Evolutionary conservation across 306 rosid genomes (phyloP).

Genomic region (Medicago truncatula): DNA sequence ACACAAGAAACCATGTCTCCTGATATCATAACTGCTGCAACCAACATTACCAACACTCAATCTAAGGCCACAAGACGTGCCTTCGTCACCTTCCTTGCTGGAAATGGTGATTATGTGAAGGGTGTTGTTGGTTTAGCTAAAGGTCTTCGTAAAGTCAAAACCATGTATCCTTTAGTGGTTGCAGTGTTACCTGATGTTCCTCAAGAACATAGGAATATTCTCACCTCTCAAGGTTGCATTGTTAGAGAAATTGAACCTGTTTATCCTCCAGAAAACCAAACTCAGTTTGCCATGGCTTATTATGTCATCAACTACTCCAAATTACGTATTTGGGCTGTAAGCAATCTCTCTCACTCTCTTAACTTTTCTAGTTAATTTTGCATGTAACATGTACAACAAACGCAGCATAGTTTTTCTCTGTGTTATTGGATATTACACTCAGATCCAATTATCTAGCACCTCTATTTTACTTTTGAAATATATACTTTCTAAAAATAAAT

Average conservation of each 20-base stretch:
- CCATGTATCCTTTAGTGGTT: slow-evolving; percentile 76
- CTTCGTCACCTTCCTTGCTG: slow-evolving; percentile 82
- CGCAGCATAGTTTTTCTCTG: no score
- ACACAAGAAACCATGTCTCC: slow-evolving; percentile 61
- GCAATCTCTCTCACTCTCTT: neutral
- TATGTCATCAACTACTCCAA: slow-evolving; percentile 95
- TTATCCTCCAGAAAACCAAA: slow-evolving; percentile 74
- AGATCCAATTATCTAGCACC: no score
- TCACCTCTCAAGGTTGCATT: slow-evolving; percentile 70
- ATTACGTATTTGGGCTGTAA: slow-evolving; percentile 75
- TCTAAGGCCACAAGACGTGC: slow-evolving; percentile 50
- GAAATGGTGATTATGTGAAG: slow-evolving; percentile 74
- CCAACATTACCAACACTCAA: neutral
- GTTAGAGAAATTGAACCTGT: slow-evolving; percentile 74
- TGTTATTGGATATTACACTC: no score
- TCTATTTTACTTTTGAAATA: no score
- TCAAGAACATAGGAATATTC: slow-evolving; percentile 62
- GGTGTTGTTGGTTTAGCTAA: slow-evolving; percentile 90
- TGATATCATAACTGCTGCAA: slow-evolving; percentile 30
- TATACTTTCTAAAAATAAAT: no score
- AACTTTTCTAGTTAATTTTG: neutral
- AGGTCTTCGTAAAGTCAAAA: slow-evolving; percentile 70
- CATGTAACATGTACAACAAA: neutral
- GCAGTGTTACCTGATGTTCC: slow-evolving; percentile 88
- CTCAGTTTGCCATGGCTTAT: slow-evolving; percentile 85